Percentiles rank a stretch among this genome's conserved stretches.
Evolutionary conservation across 495 filamentous ascomycete species (phyloP).

Genomic region (Amphirosellinia nigrospora): DNA sequence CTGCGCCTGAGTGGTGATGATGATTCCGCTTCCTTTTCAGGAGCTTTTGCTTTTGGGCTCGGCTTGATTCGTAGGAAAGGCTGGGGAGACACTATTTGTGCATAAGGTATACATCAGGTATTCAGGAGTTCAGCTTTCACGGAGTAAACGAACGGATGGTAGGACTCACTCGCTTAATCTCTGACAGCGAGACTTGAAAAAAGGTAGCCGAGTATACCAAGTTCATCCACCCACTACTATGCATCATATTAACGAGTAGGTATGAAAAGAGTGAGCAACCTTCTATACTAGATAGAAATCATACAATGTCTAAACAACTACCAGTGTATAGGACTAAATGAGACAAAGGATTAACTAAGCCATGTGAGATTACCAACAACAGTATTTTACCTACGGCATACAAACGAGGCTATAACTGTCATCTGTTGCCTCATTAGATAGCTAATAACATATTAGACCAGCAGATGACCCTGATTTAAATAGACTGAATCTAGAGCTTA

Average conservation of each 20-base stretch:
- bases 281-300: neutral
- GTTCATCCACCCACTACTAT: too few species aligned
- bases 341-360: neutral
- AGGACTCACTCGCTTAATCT: neutral
- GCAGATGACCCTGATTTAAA: neutral
- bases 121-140: neutral
- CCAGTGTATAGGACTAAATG: neutral
- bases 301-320: neutral
- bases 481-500: neutral
- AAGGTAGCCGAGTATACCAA: too few species aligned
- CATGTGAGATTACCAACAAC: neutral
- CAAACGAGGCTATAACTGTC: neutral
- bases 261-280: neutral
- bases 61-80: neutral
- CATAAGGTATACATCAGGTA: neutral
- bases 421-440: neutral
- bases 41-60: neutral
- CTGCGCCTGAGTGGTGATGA: conserved; percentile 72
- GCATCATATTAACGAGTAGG: too few species aligned
- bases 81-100: too few species aligned
- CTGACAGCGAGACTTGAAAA: neutral
- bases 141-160: neutral
- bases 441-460: neutral
- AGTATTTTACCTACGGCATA: neutral
- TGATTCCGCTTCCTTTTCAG: neutral